phyloP scores from a whole-genome alignment of 2,329 filamentous ascomycete genomes.

The Alternaria brassicicola region DNA sequence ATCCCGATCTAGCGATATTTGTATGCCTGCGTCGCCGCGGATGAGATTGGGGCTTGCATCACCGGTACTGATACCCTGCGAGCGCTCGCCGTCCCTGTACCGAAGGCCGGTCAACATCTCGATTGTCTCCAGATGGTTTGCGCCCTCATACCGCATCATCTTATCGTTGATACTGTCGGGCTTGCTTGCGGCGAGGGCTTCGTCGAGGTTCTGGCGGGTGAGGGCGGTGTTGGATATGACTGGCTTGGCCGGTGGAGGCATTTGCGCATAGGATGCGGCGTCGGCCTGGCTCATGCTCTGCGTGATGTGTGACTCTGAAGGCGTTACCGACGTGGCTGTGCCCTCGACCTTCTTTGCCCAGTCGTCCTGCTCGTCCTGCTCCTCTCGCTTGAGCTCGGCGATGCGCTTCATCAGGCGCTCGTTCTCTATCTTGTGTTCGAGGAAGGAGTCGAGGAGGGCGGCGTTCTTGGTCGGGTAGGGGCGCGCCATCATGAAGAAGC shows the following conservation, averaged over 20 bases:
- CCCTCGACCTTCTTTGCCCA: slow-evolving; percentile 64
- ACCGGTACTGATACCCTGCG: slow-evolving; percentile 85
- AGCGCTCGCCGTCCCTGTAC: slow-evolving; percentile 87
- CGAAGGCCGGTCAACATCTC: slow-evolving; percentile 90
- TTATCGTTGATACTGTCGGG: slow-evolving; percentile 83
- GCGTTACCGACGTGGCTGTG: slow-evolving; percentile 46
- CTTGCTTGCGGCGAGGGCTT: slow-evolving; percentile 67
- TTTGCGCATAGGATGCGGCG: slow-evolving; percentile 57
- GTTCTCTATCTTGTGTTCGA: slow-evolving; percentile 97
- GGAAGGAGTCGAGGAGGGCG: slow-evolving; percentile 83
- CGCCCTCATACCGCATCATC: slow-evolving; percentile 80
- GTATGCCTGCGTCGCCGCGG: slow-evolving; percentile 84
- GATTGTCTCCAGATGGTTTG: slow-evolving; percentile 79
- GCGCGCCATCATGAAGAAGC: slow-evolving; percentile 91
- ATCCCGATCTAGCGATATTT: slow-evolving; percentile 80
- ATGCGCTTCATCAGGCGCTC: slow-evolving; percentile 85
- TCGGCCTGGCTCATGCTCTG: slow-evolving; percentile 45
- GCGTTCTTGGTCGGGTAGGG: slow-evolving; percentile 90
- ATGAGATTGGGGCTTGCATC: slow-evolving; percentile 80
- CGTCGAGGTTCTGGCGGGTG: slow-evolving; percentile 81
- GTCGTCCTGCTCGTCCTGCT: slow-evolving; percentile 77
- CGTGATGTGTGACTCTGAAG: slow-evolving; percentile 49
- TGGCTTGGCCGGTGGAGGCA: slow-evolving; percentile 71
- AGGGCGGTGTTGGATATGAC: slow-evolving; percentile 68
- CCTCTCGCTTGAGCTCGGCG: slow-evolving; percentile 81